Evolutionary conservation across 208 protist genomes (phyloP).

Genomic region (Wallacemonas collosoma): DNA sequence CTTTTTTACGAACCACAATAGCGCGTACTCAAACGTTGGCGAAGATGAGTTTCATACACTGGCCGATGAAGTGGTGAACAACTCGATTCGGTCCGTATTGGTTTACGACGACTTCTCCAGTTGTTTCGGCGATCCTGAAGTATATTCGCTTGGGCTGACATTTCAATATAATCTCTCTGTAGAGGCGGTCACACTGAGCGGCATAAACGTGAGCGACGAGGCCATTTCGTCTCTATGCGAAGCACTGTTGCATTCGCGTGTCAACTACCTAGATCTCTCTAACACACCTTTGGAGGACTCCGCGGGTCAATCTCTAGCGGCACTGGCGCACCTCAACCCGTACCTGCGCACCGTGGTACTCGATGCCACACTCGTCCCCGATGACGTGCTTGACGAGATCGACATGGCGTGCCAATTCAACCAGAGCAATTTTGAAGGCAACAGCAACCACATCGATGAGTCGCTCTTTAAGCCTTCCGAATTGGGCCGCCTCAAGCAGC

Average conservation of each 20-base stretch:
- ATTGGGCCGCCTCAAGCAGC: conserved; percentile 62
- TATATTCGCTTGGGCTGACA: conserved; percentile 73
- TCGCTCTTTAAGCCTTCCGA: conserved; percentile 45
- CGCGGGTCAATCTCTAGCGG: conserved; percentile 76
- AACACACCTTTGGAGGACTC: conserved; percentile 86
- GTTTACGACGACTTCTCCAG: conserved; percentile 80
- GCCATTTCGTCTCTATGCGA: conserved; percentile 76
- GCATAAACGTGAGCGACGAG: conserved; percentile 85
- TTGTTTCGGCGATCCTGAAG: conserved; percentile 72
- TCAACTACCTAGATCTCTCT: conserved; percentile 85
- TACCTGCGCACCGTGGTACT: conserved; percentile 87
- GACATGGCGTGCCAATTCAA: conserved; percentile 91
- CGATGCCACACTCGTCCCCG: conserved; percentile 85
- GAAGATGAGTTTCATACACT: conserved; percentile 75
- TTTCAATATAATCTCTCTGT: conserved; percentile 89
- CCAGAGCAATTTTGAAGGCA: conserved; percentile 86
- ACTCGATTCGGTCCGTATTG: conserved; percentile 76
- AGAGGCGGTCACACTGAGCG: conserved; percentile 82
- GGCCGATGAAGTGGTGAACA: conserved; percentile 85
- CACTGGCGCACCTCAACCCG: conserved; percentile 81
- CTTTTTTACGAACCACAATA: conserved; percentile 84
- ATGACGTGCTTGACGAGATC: conserved; percentile 88
- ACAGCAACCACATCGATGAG: conserved; percentile 51
- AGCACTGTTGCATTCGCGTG: conserved; percentile 70
- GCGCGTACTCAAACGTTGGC: conserved; percentile 67